A percentile compares a stretch with the other conserved stretches of the same genome.
Evolutionary conservation across 768 basidiomycete species (phyloP).

Genomic region (Suillus clintonianus): DNA sequence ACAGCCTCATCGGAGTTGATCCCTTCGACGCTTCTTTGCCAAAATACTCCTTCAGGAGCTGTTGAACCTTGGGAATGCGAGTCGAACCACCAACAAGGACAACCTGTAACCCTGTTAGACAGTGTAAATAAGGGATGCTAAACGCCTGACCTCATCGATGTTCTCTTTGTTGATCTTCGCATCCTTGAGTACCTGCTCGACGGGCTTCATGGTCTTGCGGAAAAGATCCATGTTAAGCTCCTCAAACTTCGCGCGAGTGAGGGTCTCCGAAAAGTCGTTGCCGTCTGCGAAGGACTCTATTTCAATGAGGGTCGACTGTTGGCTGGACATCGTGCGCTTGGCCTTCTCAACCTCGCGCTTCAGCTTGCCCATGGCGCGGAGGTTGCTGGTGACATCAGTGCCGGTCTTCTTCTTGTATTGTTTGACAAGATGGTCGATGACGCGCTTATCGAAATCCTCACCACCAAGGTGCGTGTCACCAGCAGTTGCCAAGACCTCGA

Average conservation of each 20-base stretch:
- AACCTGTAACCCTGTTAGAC: slow-evolving; percentile 41
- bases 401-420: too few relatives aligned
- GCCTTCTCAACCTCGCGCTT: too few relatives aligned
- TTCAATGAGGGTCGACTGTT: slow-evolving; percentile 89
- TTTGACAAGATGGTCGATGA: too few relatives aligned
- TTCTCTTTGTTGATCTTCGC: slow-evolving; percentile 98
- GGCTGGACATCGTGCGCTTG: slow-evolving; percentile 86
- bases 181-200: slow-evolving; percentile 98
- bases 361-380: too few relatives aligned
- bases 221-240: slow-evolving; percentile 99
- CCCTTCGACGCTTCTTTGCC: slow-evolving; percentile 97
- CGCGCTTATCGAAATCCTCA: too few relatives aligned
- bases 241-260: slow-evolving; percentile 98
- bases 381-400: too few relatives aligned
- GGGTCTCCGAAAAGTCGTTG: slow-evolving; percentile 95
- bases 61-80: slow-evolving; percentile 99
- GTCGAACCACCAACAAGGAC: slow-evolving; percentile 97
- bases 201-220: slow-evolving; percentile 99
- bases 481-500: slow-evolving; percentile 87
- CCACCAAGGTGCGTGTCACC: slow-evolving; percentile 95
- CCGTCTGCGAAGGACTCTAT: slow-evolving; percentile 96
- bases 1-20: slow-evolving; percentile 99
- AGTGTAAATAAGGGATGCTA: neutral
- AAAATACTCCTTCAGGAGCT: slow-evolving; percentile 97
- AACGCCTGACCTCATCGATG: slow-evolving; percentile 70